Evolutionary conservation across 805 yeast species (phyloP), one percentile per base, ranked within the genome.

Genomic region (Soucietia sequanensis): DNA sequence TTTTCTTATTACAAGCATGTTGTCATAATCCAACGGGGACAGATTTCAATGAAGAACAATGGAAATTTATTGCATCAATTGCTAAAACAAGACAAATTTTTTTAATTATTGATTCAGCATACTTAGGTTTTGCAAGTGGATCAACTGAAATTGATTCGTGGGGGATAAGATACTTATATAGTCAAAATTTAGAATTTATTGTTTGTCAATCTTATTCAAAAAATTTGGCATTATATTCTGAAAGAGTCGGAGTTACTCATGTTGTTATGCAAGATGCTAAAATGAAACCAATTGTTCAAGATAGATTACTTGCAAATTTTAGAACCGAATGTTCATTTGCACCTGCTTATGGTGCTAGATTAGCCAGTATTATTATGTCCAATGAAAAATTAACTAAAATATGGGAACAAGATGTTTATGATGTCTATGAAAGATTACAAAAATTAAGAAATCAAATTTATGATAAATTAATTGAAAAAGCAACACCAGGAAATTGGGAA

Each of bases 81-180:
- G 30, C 62, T 23, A 51, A 58, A 36, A 29, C 36, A 19, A 50
- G 50, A 20, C 41, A 54, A 14, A 41, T 63, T 32, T 51, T 60
- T 31, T 56, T 61, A 3, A 37, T 66, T 23, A 57, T 67, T 33
- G 73, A 67, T 50, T 59, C 55, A 30, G 72, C 73, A 2, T 67
- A 67, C 54, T 70, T 62, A 44, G 73, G 73, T 1, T 65, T 65
- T 41, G 53, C 67, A 20, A 47, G 58, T 21, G 73, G 98, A 33
- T 78, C 83, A 48, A 72, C 84, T 46, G 82, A 76, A 42, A 71
- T 74, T 42, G 73, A 67, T 43, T 68, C 70, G 1, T 65, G 63
- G 62, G 56, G 64, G 10, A 45, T 66, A n/a, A 47, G 70, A 42
- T 50, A 59, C 42, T 58, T 65, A 22, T 52, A 52, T 45, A 48